Evolutionary conservation across 2,329 filamentous ascomycete species (phyloP).

Genomic region (Elsinoe fawcettii): DNA sequence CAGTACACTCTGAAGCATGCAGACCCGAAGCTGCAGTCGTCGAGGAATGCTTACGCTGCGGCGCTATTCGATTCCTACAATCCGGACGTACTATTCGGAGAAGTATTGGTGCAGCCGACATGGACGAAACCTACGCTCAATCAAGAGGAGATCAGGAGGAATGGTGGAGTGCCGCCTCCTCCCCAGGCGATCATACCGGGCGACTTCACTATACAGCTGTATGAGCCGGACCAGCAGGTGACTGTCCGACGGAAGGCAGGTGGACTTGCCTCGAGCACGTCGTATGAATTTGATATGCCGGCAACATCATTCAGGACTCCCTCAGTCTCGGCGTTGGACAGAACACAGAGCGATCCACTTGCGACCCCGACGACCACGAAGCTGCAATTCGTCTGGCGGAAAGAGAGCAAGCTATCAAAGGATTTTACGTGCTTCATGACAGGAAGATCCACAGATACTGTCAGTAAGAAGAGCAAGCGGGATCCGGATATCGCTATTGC

Average conservation of each 20-base stretch:
- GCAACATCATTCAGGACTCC: constrained; percentile 75
- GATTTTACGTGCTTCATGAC: constrained; percentile 84
- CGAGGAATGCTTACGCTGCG: constrained; percentile 77
- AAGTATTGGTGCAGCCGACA: constrained; percentile 74
- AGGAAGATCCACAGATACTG: constrained; percentile 60
- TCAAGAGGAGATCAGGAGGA: constrained; percentile 65
- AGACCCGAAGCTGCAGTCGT: constrained; percentile 54
- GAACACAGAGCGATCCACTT: constrained; percentile 55
- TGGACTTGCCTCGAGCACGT: constrained; percentile 70
- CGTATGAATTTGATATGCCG: constrained; percentile 91
- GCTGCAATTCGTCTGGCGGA: constrained; percentile 80
- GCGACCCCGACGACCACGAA: constrained; percentile 53
- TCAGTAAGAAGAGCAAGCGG: constrained; percentile 66
- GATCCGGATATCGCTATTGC: constrained; percentile 96
- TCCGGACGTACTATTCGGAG: constrained; percentile 74
- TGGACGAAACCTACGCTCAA: constrained; percentile 79
- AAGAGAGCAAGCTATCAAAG: constrained; percentile 75
- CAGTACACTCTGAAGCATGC: constrained; percentile 74
- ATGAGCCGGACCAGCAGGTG: constrained; percentile 85
- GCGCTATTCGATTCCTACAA: constrained; percentile 78
- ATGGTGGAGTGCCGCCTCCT: constrained; percentile 57
- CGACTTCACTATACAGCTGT: constrained; percentile 76
- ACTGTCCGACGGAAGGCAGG: constrained; percentile 62
- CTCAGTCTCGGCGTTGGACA: constrained; percentile 69
- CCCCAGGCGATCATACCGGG: constrained; percentile 68